These are phyloP conservation scores for Withania somnifera DNA, from an alignment of 305 asterid genomes.

Conservation along the genomic window DNA sequence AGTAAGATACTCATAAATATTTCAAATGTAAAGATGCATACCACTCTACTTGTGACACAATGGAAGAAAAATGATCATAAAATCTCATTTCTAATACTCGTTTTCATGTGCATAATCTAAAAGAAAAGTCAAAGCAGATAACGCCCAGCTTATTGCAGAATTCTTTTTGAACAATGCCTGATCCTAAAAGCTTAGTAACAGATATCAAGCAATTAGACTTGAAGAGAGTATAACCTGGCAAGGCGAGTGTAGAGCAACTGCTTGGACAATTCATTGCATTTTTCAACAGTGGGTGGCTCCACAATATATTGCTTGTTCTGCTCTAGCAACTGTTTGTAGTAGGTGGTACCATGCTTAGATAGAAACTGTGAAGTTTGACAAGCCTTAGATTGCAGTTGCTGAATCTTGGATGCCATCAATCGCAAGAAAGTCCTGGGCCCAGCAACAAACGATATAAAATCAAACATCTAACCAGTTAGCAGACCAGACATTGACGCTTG, in stretches of 20 bases:
- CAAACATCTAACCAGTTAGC: background rate
- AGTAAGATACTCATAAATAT: background rate
- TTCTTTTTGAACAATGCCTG: background rate
- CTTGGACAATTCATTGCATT: conserved; percentile 62
- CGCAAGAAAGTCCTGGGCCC: conserved; percentile 20
- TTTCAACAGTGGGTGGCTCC: conserved; percentile 77
- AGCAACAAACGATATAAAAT: background rate
- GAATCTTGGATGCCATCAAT: conserved; percentile 67
- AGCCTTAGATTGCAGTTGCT: conserved; percentile 68
- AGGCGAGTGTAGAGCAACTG: conserved; percentile 80
- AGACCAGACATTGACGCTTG: background rate
- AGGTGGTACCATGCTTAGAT: conserved; percentile 41
- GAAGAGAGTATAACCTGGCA: conserved; percentile 52
- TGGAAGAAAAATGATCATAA: background rate
- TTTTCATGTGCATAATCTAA: background rate
- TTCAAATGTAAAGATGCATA: background rate
- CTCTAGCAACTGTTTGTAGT: conserved; percentile 74
- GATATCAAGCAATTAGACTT: background rate
- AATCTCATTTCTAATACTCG: background rate
- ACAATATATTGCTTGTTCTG: conserved; percentile 63
- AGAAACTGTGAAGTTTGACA: conserved; percentile 53
- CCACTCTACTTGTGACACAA: background rate
- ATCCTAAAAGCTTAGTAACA: background rate
- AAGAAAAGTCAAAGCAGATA: background rate
- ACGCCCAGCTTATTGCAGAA: background rate